phyloP scores from a whole-genome alignment of 768 basidiomycete genomes.

The Rhizopogon salebrosus region DNA sequence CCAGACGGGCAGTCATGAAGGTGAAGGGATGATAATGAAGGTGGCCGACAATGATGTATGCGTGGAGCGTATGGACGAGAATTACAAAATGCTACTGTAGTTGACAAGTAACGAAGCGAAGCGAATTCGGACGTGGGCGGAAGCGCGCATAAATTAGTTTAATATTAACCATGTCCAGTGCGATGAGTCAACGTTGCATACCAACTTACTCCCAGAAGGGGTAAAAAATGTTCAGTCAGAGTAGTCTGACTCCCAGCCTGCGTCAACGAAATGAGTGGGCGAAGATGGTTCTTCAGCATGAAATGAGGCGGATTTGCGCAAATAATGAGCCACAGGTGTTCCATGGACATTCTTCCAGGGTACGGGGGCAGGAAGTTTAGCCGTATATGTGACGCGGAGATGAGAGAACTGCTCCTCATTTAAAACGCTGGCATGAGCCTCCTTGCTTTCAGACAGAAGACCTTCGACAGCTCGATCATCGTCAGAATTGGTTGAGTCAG shows the following conservation, averaged over 20 bases:
- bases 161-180: not conserved
- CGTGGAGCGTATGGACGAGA: not conserved
- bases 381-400: constrained; percentile 32
- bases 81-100: constrained; percentile 3
- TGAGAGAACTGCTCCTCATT: constrained; percentile 30
- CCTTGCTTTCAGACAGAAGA: constrained; percentile 27
- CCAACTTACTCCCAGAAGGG: no score
- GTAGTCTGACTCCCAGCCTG: constrained; percentile 51
- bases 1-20: constrained; percentile 62
- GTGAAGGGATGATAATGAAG: no score
- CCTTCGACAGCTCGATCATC: constrained; percentile 29
- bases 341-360: constrained; percentile 30
- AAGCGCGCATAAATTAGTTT: not conserved
- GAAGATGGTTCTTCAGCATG: constrained; percentile 32
- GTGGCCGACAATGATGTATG: not conserved
- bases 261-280: constrained; percentile 47
- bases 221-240: constrained; percentile 32
- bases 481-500: constrained; percentile 31
- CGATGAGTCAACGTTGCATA: no score
- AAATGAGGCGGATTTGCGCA: constrained; percentile 37
- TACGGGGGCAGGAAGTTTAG: constrained; percentile 27
- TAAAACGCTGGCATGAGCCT: constrained; percentile 22
- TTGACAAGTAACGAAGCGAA: not conserved
- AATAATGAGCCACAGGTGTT: constrained; percentile 31
- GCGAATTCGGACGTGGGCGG: not conserved